These are phyloP conservation scores for Irpex sp. DNA, from an alignment of 1,284 basidiomycete species.

Conservation along the genomic window DNA sequence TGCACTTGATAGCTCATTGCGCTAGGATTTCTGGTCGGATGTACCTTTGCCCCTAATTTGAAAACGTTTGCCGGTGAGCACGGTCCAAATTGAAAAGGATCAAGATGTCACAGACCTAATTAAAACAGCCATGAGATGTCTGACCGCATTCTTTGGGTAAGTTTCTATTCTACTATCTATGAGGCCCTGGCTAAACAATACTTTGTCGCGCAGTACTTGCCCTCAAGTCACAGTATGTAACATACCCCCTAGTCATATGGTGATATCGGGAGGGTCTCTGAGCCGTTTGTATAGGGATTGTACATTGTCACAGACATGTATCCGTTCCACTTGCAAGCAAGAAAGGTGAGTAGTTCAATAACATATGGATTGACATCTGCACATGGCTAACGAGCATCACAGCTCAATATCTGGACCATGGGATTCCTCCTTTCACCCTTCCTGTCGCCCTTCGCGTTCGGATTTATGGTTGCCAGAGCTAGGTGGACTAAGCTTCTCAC, in stretches of 20 bases:
- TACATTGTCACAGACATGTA: constrained; percentile 78
- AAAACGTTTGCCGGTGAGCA: constrained; percentile 56
- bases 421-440: constrained; percentile 76
- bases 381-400: neutral
- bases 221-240: constrained; percentile 73
- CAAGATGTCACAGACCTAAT: too few relatives aligned
- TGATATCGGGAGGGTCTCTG: neutral
- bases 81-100: neutral
- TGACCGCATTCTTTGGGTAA: constrained; percentile 77
- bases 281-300: constrained; percentile 55
- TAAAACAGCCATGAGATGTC: constrained; percentile 30
- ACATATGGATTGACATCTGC: neutral
- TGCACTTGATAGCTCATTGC: constrained; percentile 46
- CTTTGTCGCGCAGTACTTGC: constrained; percentile 50
- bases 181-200: neutral
- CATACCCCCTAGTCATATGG: neutral
- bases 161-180: constrained; percentile 18
- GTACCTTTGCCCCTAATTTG: constrained; percentile 63
- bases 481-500: constrained; percentile 36
- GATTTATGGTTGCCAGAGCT: constrained; percentile 71
- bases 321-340: constrained; percentile 81
- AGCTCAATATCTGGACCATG: constrained; percentile 80
- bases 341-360: constrained; percentile 53
- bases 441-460: constrained; percentile 75
- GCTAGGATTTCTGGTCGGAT: constrained; percentile 57